Evolutionary conservation across 2,329 filamentous ascomycete species (phyloP), one percentile per base, ranked within the genome.

Genomic region (Fusarium sp.): DNA sequence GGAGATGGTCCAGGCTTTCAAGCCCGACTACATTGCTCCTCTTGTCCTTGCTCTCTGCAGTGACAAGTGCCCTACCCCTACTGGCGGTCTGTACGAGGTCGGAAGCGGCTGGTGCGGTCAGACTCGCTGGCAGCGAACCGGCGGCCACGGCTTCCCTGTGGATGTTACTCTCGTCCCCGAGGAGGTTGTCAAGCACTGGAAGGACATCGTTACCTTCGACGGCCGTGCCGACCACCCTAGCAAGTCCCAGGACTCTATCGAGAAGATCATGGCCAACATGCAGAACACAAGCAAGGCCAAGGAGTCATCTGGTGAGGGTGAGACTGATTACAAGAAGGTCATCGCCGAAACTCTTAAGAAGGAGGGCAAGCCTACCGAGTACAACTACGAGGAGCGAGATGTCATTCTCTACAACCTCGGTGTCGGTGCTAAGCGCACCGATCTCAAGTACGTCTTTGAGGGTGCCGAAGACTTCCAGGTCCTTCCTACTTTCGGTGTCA

Each of bases 1-100:
- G 83, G 96, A 99, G 85, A 90, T 98, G 84, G 94, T 99, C 20
- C 94, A 98, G 85, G 95, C 96, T 47, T 97, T 99, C 87, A 99
- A 98, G 90, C 96, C 96, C 65, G 95, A 98, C 79, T 98, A 97
- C 82, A 94, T 99, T 80, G 96, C 96, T 56, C 96, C 96, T 66
- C 84, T 98, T 40, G 94, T 99, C 54, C 90, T 95, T 58, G 90
- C 94, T 45, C 92, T 99, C 61, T 86, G 81, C 81, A 93, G 90
- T 79, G 96, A 99, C 84, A 93, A 93, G 83, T 90, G 94, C 56
- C 95, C 96, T 29, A 88, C 92, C 77, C 88, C 90, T 18, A 98
- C 94, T 61, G 95, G 95, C 71, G 91, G 91, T 56, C 87, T 99
- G 49, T 99, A 94, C 83, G 96, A 99, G 84, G 93, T 95, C 74